Conservation (phyloP, 768 basidiomycete genomes). For the Amanita exitialis region DNA sequence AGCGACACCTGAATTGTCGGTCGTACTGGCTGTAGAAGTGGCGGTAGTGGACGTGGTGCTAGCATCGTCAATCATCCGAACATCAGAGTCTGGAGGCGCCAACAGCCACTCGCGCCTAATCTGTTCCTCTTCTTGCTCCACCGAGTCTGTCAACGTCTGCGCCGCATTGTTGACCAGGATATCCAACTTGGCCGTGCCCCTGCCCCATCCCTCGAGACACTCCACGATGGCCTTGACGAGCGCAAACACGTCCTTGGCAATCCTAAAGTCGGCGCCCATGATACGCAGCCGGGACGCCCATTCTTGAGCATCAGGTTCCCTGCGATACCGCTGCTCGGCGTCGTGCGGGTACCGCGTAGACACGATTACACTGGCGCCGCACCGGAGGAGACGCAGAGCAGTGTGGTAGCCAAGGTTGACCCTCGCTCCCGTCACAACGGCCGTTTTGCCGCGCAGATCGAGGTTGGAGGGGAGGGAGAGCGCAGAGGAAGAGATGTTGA, state of each 20-base stretch:
- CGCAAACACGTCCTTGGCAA: constrained; percentile 22
- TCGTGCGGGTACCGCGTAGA: constrained; percentile 24
- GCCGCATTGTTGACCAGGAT: constrained; percentile 27
- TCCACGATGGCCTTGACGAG: constrained; percentile 17
- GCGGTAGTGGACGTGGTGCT: neutral
- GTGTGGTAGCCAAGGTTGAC: constrained; percentile 23
- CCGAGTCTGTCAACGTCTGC: constrained; percentile 22
- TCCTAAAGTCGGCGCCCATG: constrained; percentile 23
- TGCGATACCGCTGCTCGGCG: constrained; percentile 18
- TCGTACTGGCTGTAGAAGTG: too few species aligned
- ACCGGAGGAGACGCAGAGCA: constrained; percentile 21
- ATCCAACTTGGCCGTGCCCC: constrained; percentile 15
- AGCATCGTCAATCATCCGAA: neutral
- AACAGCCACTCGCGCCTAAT: constrained; percentile 16
- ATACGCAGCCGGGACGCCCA: constrained; percentile 20
- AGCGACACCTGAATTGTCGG: too few species aligned
- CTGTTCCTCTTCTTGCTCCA: constrained; percentile 16
- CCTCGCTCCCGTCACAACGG: constrained; percentile 23
- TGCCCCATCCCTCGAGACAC: constrained; percentile 12
- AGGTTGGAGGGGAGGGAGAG: constrained; percentile 19
- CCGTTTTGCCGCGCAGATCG: constrained; percentile 15
- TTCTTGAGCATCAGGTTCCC: constrained; percentile 16
- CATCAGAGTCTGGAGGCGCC: constrained; percentile 6
- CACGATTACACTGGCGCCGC: constrained; percentile 19
- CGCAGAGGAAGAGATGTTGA: constrained; percentile 18